A percentile compares a stretch with the other conserved stretches of the same genome.
These are phyloP conservation scores for Tephrocybe sp. DNA, from an alignment of 768 basidiomycete genomes.

Conservation along the genomic window DNA sequence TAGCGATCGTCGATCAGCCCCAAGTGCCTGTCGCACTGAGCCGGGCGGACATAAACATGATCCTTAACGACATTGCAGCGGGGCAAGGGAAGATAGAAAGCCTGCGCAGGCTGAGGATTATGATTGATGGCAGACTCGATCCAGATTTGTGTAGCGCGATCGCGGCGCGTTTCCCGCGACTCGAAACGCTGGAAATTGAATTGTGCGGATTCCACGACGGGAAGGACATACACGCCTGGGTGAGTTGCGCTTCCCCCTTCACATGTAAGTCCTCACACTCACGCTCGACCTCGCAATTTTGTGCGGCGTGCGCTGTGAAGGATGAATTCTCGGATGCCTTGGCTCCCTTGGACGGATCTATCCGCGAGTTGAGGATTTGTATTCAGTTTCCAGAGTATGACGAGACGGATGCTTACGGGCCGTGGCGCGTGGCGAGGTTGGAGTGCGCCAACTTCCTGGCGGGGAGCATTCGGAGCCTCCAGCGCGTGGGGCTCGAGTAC, in stretches of 20 bases:
- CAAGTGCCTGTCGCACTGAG: slow-evolving; percentile 35
- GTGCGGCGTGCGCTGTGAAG: slow-evolving; percentile 19
- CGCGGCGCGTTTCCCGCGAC: slow-evolving; percentile 30
- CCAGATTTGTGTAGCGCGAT: slow-evolving; percentile 31
- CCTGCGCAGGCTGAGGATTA: slow-evolving; percentile 33
- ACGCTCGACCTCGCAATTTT: too few species aligned
- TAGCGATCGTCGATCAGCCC: slow-evolving; percentile 38
- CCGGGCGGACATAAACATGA: slow-evolving; percentile 28
- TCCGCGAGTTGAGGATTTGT: slow-evolving; percentile 32
- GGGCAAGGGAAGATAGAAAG: slow-evolving; percentile 13
- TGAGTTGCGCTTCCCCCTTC: slow-evolving; percentile 19
- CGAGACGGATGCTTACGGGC: slow-evolving; percentile 29
- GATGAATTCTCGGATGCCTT: slow-evolving; percentile 34
- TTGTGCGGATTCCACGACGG: slow-evolving; percentile 42
- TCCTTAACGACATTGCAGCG: slow-evolving; percentile 30
- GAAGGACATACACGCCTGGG: slow-evolving; percentile 39
- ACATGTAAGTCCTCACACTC: not conserved
- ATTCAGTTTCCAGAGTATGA: slow-evolving; percentile 40
- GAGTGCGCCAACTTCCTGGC: slow-evolving; percentile 38
- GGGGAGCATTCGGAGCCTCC: slow-evolving; percentile 27
- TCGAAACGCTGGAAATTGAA: slow-evolving; percentile 42
- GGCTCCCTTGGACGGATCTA: slow-evolving; percentile 17
- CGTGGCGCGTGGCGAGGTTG: slow-evolving; percentile 30
- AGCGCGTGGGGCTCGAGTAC: slow-evolving; percentile 40
- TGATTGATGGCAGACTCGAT: slow-evolving; percentile 40